Evolutionary conservation across 1,139 yeast species (phyloP).

Genomic region (Hyphopichia fennica): DNA sequence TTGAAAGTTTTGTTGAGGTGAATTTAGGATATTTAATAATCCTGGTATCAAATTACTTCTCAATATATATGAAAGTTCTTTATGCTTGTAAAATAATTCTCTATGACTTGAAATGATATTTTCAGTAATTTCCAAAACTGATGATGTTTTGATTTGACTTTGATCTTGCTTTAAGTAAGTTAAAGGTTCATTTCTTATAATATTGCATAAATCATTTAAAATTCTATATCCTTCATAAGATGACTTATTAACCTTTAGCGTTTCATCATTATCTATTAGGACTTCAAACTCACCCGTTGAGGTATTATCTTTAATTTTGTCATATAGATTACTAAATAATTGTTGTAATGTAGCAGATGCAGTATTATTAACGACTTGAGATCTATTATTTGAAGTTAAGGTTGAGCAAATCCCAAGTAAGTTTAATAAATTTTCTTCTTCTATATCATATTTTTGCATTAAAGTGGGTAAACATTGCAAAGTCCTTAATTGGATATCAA

Average conservation of each 20-base stretch:
- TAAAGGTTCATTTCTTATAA: conserved; percentile 62
- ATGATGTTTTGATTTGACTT: conserved; percentile 60
- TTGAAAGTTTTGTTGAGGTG: conserved; percentile 64
- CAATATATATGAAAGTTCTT: conserved; percentile 64
- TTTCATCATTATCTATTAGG: conserved; percentile 44
- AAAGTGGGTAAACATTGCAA: conserved; percentile 80
- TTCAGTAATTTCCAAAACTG: conserved; percentile 80
- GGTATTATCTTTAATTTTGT: conserved; percentile 47
- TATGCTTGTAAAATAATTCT: conserved; percentile 53
- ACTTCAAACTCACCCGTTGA: conserved; percentile 24
- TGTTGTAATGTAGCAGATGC: conserved; percentile 94
- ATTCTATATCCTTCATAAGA: conserved; percentile 71
- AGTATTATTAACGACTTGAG: conserved; percentile 81
- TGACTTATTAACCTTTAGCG: conserved; percentile 45
- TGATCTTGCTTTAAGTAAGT: conserved; percentile 36
- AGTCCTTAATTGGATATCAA: conserved; percentile 85
- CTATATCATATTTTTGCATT: conserved; percentile 64
- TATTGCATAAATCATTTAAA: conserved; percentile 67
- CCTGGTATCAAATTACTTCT: conserved; percentile 74
- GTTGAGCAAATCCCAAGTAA: conserved; percentile 71
- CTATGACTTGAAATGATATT: conserved; percentile 60
- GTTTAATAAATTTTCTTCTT: conserved; percentile 57
- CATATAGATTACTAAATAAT: conserved; percentile 72
- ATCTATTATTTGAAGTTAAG: conserved; percentile 66
- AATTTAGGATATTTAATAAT: conserved; percentile 58